Evolutionary conservation across 2,329 filamentous ascomycete species (phyloP).

Genomic region (Penicillium sp.): DNA sequence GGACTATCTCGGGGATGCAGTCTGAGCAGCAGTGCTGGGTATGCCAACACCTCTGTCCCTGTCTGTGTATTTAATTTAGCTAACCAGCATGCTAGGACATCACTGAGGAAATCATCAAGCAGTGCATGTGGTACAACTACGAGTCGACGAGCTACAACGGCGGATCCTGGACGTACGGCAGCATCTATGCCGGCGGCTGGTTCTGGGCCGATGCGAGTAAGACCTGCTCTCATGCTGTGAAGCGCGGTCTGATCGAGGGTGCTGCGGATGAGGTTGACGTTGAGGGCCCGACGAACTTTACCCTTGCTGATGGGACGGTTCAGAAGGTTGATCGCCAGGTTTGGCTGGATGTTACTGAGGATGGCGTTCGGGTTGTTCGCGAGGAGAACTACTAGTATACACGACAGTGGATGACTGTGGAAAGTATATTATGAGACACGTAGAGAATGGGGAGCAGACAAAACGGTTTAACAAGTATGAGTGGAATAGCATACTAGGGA

Average conservation of each 20-base stretch:
- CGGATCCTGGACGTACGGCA: constrained; percentile 13
- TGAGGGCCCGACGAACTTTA: constrained; percentile 9
- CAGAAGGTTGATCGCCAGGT: constrained; percentile 13
- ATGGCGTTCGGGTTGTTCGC: neutral
- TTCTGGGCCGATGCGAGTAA: constrained; percentile 17
- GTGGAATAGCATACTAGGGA: too few relatives aligned
- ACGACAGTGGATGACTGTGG: neutral
- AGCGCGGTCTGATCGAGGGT: neutral
- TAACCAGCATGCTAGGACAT: constrained; percentile 5
- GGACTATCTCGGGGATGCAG: constrained; percentile 13
- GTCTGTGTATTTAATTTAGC: too few relatives aligned
- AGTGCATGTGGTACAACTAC: constrained; percentile 20
- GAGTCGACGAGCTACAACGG: constrained; percentile 15
- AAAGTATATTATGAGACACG: too few relatives aligned
- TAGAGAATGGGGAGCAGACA: too few relatives aligned
- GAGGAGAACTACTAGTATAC: constrained; percentile 9
- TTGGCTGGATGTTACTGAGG: constrained; percentile 9
- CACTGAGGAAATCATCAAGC: constrained; percentile 19
- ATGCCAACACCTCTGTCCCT: neutral
- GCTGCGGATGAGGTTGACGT: neutral
- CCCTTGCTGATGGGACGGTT: constrained; percentile 15
- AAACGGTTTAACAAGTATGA: too few relatives aligned
- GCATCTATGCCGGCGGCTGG: constrained; percentile 17
- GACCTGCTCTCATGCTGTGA: constrained; percentile 13
- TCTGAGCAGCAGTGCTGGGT: constrained; percentile 19